phyloP scores from a whole-genome alignment of 2,329 filamentous ascomycete genomes.

The Leptographium lundbergii region DNA sequence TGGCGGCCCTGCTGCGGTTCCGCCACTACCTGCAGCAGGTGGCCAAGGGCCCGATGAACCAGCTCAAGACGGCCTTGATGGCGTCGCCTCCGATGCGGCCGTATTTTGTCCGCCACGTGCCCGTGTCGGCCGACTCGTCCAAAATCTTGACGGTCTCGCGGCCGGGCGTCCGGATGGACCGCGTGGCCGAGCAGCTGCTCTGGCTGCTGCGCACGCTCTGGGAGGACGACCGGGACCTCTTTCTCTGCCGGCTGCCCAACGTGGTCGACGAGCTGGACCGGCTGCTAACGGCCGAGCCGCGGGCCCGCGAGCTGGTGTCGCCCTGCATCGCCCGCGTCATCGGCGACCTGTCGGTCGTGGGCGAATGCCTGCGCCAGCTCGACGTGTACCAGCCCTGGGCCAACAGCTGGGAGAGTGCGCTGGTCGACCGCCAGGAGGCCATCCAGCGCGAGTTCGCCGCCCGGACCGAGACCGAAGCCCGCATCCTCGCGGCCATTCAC shows the following conservation, averaged over 20 bases:
- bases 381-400: constrained; percentile 37
- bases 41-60: constrained; percentile 18
- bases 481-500: constrained; percentile 10
- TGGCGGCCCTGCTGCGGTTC: constrained; percentile 27
- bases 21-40: constrained; percentile 21
- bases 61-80: constrained; percentile 15
- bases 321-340: constrained; percentile 22
- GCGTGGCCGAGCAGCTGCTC: constrained; percentile 17
- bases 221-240: constrained; percentile 18
- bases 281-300: constrained; percentile 24
- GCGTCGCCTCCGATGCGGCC: constrained; percentile 29
- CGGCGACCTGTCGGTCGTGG: constrained; percentile 31
- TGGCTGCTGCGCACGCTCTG: constrained; percentile 26
- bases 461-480: constrained; percentile 6
- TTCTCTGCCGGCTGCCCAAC: not conserved
- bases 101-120: constrained; percentile 18
- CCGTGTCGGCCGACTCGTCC: constrained; percentile 3
- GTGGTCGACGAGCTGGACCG: constrained; percentile 35
- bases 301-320: constrained; percentile 25
- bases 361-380: constrained; percentile 30
- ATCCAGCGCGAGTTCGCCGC: constrained; percentile 18
- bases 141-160: constrained; percentile 14
- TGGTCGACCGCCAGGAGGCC: constrained; percentile 13
- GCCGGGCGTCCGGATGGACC: constrained; percentile 9
- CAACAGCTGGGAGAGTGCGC: constrained; percentile 21